Evolutionary conservation across 2,329 filamentous ascomycete genomes (phyloP), one percentile per base, ranked within the genome.

Genomic region (Rhynchosporium graminicola): DNA sequence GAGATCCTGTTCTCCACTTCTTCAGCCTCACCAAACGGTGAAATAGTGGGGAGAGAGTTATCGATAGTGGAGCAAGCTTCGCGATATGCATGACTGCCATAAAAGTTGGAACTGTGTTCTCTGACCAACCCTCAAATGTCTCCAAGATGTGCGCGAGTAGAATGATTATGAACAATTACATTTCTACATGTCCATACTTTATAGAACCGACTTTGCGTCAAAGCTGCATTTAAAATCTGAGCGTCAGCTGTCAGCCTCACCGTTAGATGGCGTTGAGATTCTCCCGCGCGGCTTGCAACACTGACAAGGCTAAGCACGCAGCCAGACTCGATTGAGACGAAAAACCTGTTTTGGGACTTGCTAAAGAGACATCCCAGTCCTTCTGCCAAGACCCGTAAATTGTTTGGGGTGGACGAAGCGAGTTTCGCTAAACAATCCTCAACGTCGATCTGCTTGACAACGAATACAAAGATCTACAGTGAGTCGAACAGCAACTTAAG

Each of bases 251-350:
- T 52, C 33, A 54, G 33, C 50, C 50, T 54, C 5, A 54, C 50
- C 36, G 33, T 54, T 40, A 20, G 33, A 40, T 33, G 50, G 50
- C 33, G 50, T 54, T 33, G 33, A 54, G 50, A 54, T 54, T 33
- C 31, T 54, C 50, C 50, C 50, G 50, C 8, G 33, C 13, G 33
- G 50, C 33, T 12, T 36, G 50, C 20, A 10, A 45, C n/a, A 26
- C 33, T 28, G 36, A 54, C 36, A 54, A 36, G 50, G 50, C 43
- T 58, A 2, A 10, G 28, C 29, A 10, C 33, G 9, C 33, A 10
- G 33, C 33, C 33, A 15, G 33, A 5, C 33, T 36, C 33, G 9
- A 10, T 36, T 36, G 33, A 36, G 33, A 36, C 1, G 33, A 36
- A 36, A 36, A 36, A 36, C 33, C 33, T 36, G 33, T 36, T 36